These are phyloP conservation scores for Typha latifolia DNA, from an alignment of 176 grass and related monocot genomes.

Conservation along the genomic window DNA sequence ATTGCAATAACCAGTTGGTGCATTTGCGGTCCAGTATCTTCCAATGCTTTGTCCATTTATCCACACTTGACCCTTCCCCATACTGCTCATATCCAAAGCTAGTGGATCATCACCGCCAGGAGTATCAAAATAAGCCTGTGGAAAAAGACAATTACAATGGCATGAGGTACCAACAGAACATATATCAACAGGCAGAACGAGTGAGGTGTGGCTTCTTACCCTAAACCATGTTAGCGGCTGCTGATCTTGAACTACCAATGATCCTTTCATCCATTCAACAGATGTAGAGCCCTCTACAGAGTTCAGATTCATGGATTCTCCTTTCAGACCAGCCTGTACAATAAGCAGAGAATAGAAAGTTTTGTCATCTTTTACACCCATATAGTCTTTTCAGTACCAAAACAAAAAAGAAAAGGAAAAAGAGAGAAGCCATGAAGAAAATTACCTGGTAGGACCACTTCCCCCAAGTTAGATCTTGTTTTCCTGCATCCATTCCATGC, in stretches of 20 bases:
- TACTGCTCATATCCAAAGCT: conserved; percentile 94
- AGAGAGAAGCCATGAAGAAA: neutral
- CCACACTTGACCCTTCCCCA: conserved; percentile 98
- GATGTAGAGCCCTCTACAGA: conserved; percentile 73
- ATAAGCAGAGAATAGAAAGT: neutral
- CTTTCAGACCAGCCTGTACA: conserved; percentile 81
- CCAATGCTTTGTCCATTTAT: conserved; percentile 98
- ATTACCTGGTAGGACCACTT: conserved; percentile 89
- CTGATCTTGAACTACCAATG: conserved; percentile 57
- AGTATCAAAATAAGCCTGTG: conserved; percentile 78
- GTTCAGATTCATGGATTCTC: conserved; percentile 96
- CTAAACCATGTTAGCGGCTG: conserved; percentile 85
- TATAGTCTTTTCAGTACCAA: neutral
- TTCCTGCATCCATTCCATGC: conserved; percentile 74
- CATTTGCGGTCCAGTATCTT: conserved; percentile 68
- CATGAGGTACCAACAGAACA: conserved; percentile 4
- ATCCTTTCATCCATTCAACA: conserved; percentile 96
- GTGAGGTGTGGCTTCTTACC: conserved; percentile 33
- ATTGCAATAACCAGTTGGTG: conserved; percentile 59
- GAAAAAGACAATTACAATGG: neutral
- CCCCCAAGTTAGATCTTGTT: conserved; percentile 86
- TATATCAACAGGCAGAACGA: conserved; percentile 2
- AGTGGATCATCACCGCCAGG: conserved; percentile 81
- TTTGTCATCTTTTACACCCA: neutral
- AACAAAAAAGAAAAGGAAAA: neutral